These are phyloP conservation scores for Botryosphaeria dothidea DNA, from an alignment of 2,329 filamentous ascomycete genomes.

Conservation along the genomic window DNA sequence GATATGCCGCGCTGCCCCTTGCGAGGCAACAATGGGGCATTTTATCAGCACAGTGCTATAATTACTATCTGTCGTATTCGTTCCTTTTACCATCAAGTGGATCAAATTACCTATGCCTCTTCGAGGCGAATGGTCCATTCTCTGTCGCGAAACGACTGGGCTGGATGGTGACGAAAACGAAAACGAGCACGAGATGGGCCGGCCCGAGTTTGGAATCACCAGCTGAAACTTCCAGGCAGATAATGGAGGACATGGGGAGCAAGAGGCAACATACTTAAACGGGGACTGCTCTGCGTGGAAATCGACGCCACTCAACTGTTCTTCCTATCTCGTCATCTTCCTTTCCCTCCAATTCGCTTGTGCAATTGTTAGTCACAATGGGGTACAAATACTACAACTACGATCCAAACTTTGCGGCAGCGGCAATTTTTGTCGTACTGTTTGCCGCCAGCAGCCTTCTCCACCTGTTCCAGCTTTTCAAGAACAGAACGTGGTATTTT, in stretches of 20 bases:
- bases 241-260: neutral
- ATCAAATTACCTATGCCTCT: neutral
- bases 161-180: neutral
- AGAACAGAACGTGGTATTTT: conserved; percentile 52
- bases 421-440: conserved; percentile 32
- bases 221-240: neutral
- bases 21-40: too few species aligned
- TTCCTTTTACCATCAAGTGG: neutral
- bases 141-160: neutral
- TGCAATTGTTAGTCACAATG: neutral
- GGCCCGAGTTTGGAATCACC: neutral
- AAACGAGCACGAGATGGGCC: neutral
- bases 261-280: neutral
- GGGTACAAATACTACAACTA: conserved; percentile 39
- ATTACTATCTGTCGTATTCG: neutral
- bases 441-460: conserved; percentile 32
- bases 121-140: neutral
- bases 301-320: neutral
- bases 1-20: too few species aligned
- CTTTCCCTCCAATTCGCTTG: neutral
- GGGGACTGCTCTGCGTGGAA: neutral
- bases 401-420: conserved; percentile 30
- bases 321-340: neutral
- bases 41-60: neutral
- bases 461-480: conserved; percentile 42